These are phyloP conservation scores for Cryptococcus hybrid DNA, from an alignment of 1,284 basidiomycete genomes.

Conservation along the genomic window DNA sequence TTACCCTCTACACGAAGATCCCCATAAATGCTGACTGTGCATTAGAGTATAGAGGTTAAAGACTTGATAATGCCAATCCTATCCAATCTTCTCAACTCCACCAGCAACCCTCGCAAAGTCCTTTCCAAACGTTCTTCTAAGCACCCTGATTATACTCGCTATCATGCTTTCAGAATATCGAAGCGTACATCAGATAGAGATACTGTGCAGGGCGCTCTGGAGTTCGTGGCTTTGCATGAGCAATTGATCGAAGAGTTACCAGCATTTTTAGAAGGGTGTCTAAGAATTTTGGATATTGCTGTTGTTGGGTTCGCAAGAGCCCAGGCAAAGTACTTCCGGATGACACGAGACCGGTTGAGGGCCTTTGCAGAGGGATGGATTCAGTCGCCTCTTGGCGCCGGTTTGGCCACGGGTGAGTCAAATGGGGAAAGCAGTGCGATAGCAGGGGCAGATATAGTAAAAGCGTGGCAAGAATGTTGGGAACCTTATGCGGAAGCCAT, in stretches of 20 bases:
- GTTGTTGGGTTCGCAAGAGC: slow-evolving; percentile 36
- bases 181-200: slow-evolving; percentile 31
- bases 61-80: not conserved
- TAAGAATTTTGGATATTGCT: slow-evolving; percentile 42
- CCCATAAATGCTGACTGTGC: not conserved
- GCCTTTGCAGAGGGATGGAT: slow-evolving; percentile 28
- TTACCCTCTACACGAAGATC: slow-evolving; percentile 1
- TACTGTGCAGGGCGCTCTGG: slow-evolving; percentile 38
- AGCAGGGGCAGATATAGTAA: slow-evolving; percentile 21
- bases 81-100: slow-evolving; percentile 35
- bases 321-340: slow-evolving; percentile 36
- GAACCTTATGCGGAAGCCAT: slow-evolving; percentile 31
- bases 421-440: not conserved
- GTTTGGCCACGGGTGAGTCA: not conserved
- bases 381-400: slow-evolving; percentile 1
- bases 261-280: slow-evolving; percentile 43
- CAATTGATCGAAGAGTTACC: slow-evolving; percentile 51
- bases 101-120: slow-evolving; percentile 43
- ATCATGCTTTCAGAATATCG: slow-evolving; percentile 26
- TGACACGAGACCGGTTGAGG: slow-evolving; percentile 21
- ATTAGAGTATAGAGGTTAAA: not conserved
- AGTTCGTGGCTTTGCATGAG: slow-evolving; percentile 49
- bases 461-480: slow-evolving; percentile 33
- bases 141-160: slow-evolving; percentile 42
- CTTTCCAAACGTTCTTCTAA: slow-evolving; percentile 41